Evolutionary conservation across 768 basidiomycete genomes (phyloP).

Genomic region (Auriscalpium vulgare): DNA sequence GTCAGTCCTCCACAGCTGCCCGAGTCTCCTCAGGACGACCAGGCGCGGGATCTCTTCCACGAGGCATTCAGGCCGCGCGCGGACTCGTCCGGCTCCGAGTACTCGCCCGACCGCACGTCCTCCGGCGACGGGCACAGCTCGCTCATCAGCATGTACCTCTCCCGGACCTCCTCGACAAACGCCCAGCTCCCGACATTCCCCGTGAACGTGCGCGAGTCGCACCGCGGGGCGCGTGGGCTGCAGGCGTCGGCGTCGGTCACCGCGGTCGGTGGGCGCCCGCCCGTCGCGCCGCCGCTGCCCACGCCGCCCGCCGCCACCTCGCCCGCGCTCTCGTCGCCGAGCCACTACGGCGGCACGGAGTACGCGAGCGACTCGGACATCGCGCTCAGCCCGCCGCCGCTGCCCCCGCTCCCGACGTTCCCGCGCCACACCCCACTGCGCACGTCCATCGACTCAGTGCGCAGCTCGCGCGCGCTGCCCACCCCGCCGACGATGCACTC

Average conservation of each 20-base stretch:
- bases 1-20: background rate
- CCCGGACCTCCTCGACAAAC: slow-evolving; percentile 7
- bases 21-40: background rate
- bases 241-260: background rate
- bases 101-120: background rate
- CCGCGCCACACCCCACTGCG: background rate
- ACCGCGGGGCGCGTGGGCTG: background rate
- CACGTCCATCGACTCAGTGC: no score
- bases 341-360: slow-evolving; percentile 1
- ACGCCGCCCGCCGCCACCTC: background rate
- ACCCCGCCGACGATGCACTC: no score
- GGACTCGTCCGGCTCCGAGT: no score
- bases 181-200: slow-evolving; percentile 13
- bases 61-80: background rate
- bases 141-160: slow-evolving; percentile 23
- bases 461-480: no score
- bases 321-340: background rate
- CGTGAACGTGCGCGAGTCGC: slow-evolving; percentile 8
- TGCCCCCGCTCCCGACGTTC: slow-evolving; percentile 2
- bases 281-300: background rate
- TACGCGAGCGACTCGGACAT: slow-evolving; percentile 10
- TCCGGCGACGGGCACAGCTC: slow-evolving; percentile 14
- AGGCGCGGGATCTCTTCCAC: background rate
- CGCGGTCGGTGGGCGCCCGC: slow-evolving; percentile 2
- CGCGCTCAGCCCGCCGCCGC: slow-evolving; percentile 13